phyloP scores from a whole-genome alignment of 805 yeast genomes.

The Zygotorulaspora chibaensis region DNA sequence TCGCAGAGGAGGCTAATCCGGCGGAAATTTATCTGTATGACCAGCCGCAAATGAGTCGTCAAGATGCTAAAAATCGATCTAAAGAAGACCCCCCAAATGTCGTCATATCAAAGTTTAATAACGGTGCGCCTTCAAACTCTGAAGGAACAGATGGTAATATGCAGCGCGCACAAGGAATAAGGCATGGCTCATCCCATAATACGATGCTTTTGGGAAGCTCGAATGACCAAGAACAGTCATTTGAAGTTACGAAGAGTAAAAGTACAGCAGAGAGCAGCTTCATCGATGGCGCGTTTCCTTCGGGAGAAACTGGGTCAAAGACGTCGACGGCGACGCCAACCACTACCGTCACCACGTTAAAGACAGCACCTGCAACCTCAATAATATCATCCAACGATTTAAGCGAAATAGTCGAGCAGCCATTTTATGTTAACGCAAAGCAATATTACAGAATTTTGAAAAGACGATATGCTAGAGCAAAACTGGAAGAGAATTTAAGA shows the following conservation, averaged over 20 bases:
- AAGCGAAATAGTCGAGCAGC: conserved; percentile 63
- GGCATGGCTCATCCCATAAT: too few species aligned
- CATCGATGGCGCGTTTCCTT: too few species aligned
- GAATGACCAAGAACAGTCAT: too few species aligned
- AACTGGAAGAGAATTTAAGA: conserved; percentile 80
- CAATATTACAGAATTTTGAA: conserved; percentile 94
- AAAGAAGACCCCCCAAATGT: background rate
- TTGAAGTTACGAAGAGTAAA: too few species aligned
- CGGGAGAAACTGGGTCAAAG: background rate
- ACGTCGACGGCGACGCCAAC: background rate
- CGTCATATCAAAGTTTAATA: too few species aligned
- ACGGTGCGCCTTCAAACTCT: too few species aligned
- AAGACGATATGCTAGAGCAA: conserved; percentile 89
- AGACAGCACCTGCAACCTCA: background rate
- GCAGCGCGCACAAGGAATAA: too few species aligned
- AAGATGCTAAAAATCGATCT: conserved; percentile 1
- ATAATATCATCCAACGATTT: conserved; percentile 1
- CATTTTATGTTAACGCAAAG: conserved; percentile 95
- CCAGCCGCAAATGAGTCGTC: conserved; percentile 11
- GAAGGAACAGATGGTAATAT: too few species aligned
- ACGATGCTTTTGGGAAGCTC: too few species aligned
- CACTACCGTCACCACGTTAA: background rate
- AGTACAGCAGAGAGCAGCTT: too few species aligned
- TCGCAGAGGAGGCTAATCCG: conserved; percentile 10
- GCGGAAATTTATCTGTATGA: conserved; percentile 21